Percentiles rank a stretch among this genome's conserved stretches.
phyloP scores from a whole-genome alignment of 2,329 filamentous ascomycete species.

The Pseudogymnoascus sp. region DNA sequence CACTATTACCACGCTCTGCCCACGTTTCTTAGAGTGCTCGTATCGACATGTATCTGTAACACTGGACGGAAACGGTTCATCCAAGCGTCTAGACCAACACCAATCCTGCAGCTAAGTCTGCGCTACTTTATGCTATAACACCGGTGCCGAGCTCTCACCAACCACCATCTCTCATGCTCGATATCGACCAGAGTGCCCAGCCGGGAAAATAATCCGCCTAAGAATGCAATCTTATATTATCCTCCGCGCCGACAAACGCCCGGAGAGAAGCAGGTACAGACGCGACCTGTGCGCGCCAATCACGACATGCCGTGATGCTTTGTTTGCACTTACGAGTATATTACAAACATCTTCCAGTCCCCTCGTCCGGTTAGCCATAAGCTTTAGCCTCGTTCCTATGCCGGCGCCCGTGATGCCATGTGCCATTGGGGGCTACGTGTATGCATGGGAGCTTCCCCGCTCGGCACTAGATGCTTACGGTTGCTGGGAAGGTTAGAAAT shows the following conservation, averaged over 20 bases:
- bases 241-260: neutral
- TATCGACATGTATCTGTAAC: neutral
- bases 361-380: slow-evolving; percentile 2
- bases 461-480: neutral
- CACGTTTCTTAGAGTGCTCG: neutral
- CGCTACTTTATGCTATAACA: neutral
- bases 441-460: neutral
- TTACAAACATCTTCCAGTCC: neutral
- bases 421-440: neutral
- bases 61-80: neutral
- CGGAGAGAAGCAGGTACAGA: neutral
- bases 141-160: neutral
- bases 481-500: neutral
- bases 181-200: neutral
- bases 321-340: neutral
- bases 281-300: neutral
- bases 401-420: neutral
- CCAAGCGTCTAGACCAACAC: neutral
- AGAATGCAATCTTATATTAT: neutral
- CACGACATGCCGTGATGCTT: neutral
- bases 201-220: slow-evolving; percentile 4
- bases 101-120: neutral
- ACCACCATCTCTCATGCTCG: neutral
- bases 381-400: neutral
- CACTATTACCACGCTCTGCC: neutral